These are phyloP conservation scores for Artemisia argyi DNA, from an alignment of 129 eudicot genomes.

Conservation along the genomic window DNA sequence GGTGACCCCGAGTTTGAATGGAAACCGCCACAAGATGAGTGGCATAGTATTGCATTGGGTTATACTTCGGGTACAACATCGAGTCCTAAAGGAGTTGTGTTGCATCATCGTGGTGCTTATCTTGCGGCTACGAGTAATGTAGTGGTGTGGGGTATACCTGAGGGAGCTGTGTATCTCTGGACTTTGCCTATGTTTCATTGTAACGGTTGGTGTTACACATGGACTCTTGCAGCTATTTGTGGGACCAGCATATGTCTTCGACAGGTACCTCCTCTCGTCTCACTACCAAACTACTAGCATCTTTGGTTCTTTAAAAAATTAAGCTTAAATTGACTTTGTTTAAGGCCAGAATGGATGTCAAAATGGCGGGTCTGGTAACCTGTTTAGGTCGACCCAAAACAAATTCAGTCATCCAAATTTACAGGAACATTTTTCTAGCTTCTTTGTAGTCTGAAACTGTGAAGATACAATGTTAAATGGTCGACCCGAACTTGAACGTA, in stretches of 20 bases:
- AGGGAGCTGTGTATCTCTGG: conserved; percentile 84
- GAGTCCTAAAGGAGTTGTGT: conserved; percentile 91
- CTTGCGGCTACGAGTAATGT: conserved; percentile 55
- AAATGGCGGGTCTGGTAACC: no score
- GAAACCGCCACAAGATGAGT: conserved; percentile 84
- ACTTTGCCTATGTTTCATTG: conserved; percentile 97
- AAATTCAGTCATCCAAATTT: no score
- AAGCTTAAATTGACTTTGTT: no score
- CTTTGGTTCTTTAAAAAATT: no score
- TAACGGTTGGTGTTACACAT: conserved; percentile 91
- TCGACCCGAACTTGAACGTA: not conserved
- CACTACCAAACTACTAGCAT: no score
- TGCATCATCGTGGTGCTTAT: conserved; percentile 93
- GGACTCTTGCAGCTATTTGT: conserved; percentile 87
- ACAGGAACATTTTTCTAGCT: no score
- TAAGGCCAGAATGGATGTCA: no score
- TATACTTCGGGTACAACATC: conserved; percentile 98
- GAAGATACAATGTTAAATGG: not conserved
- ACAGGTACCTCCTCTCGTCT: conserved; percentile 45
- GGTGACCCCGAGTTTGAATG: conserved; percentile 72
- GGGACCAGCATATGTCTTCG: conserved; percentile 88
- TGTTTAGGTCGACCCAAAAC: no score
- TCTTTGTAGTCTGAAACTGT: no score
- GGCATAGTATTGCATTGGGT: conserved; percentile 81
- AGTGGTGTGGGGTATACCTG: conserved; percentile 62